Evolutionary conservation across 306 rosid genomes (phyloP).

Genomic region (Alnus glutinosa): DNA sequence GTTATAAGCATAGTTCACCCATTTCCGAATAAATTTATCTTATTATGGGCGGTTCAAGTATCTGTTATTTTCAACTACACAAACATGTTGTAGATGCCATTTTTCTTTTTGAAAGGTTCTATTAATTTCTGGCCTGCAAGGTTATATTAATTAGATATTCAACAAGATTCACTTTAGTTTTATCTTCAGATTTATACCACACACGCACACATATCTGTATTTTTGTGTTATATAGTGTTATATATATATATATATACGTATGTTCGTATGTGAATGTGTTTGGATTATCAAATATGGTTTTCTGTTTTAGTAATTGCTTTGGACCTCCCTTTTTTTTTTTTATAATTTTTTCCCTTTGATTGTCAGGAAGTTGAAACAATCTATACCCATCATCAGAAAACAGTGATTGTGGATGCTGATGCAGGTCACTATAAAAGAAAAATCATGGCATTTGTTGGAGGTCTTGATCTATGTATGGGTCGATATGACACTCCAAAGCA

Average conservation of each 20-base stretch:
- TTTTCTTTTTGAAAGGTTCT: background rate
- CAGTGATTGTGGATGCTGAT: slow-evolving; percentile 89
- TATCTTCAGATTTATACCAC: background rate
- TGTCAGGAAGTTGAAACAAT: slow-evolving; percentile 84
- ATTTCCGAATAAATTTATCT: background rate
- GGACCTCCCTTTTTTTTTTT: background rate
- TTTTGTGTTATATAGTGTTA: background rate
- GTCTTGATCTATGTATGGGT: slow-evolving; percentile 84
- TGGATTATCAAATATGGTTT: background rate
- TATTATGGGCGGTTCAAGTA: background rate
- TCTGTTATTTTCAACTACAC: background rate
- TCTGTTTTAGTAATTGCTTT: slow-evolving; percentile 12
- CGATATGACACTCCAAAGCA: slow-evolving; percentile 82
- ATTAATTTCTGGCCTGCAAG: background rate
- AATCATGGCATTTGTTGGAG: slow-evolving; percentile 84
- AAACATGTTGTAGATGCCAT: too few relatives aligned
- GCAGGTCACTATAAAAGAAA: slow-evolving; percentile 70
- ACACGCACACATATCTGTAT: background rate
- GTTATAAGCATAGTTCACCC: background rate
- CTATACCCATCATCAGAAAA: slow-evolving; percentile 94
- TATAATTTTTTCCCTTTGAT: background rate
- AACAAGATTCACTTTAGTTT: background rate
- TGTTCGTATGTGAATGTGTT: background rate
- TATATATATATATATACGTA: background rate
- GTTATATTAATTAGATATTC: background rate